Evolutionary conservation across 345 rosid genomes (phyloP), one percentile per base, ranked within the genome.

Genomic region (Erodium maritimum): DNA sequence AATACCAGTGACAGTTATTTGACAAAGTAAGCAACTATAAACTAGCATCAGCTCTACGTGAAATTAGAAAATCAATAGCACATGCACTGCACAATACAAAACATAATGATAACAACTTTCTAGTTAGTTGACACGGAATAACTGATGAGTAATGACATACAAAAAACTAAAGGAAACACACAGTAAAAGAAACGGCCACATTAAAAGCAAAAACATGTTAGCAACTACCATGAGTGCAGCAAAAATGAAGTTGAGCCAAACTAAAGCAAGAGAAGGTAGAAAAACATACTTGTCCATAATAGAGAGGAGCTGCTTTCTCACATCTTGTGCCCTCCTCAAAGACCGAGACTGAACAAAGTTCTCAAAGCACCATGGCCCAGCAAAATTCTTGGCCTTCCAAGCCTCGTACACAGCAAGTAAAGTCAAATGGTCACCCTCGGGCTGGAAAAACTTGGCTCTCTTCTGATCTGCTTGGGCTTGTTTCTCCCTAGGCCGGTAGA

Each of bases 391-490:
- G 0, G 84, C 88, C 73, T 86, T 91, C 97, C 97, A 91, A 34
- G 91, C 95, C 73, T 88, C 95, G 29, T 91, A 91, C 0, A 88
- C 88, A 17, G 96, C 96, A 54, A 91, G 90, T 56, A 86, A 73
- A n/a, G 96, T 91, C 82, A 91, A 68, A 70, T 88, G 95, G 70
- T 88, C 98, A 52, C 96, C 98, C 77, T 84, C 88, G 0, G 88
- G 88, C 80, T 81, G 93, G 76, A 88, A 82, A 80, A 88, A 88
- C 66, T 86, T 88, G 50, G 96, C 95, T 64, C 83, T 79, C 77
- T 86, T 91, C 71, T 84, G 90, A 73, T 91, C 98, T 52, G 93
- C 98, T 68, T 82, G 96, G 46, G 96, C 91, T 84, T 84, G 97
- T 61, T 91, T 91, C 58, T 84, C 96, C 71, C 95, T 81, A 12